These are phyloP conservation scores for Trichoderma gracile DNA, from an alignment of 2,329 filamentous ascomycete genomes.

Conservation along the genomic window DNA sequence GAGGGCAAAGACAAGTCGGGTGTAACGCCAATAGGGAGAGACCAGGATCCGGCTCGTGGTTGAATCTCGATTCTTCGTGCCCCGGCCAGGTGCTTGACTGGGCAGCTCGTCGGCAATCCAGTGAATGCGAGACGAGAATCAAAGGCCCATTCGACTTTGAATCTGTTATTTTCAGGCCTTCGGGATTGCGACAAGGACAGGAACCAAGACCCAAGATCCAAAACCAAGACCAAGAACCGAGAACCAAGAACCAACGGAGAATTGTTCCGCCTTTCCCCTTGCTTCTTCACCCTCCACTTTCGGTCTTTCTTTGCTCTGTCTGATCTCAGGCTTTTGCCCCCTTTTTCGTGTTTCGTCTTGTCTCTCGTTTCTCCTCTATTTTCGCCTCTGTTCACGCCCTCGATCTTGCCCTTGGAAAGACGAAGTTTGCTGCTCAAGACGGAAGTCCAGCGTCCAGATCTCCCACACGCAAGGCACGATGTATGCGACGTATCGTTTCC, in stretches of 20 bases:
- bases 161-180: neutral
- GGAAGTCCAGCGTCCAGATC: neutral
- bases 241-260: conserved; percentile 1
- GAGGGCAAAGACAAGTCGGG: conserved; percentile 12
- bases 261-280: conserved; percentile 22
- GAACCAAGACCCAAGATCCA: too few relatives aligned
- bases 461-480: too few relatives aligned
- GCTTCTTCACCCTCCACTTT: neutral
- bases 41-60: conserved; percentile 6
- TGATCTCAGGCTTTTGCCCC: neutral
- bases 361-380: neutral
- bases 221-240: too few relatives aligned
- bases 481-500: too few relatives aligned
- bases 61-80: conserved; percentile 11
- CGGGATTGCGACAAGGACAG: neutral
- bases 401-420: neutral
- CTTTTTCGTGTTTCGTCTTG: neutral
- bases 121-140: conserved; percentile 1
- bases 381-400: neutral
- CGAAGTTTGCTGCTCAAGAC: neutral
- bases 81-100: neutral
- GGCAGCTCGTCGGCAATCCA: conserved; percentile 17
- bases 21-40: conserved; percentile 16
- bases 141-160: neutral
- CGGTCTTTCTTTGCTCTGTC: neutral